Percentiles rank a stretch among this genome's conserved stretches.
These are phyloP conservation scores for Fusarium ambrosium DNA, from an alignment of 2,329 filamentous ascomycete species.

Conservation along the genomic window DNA sequence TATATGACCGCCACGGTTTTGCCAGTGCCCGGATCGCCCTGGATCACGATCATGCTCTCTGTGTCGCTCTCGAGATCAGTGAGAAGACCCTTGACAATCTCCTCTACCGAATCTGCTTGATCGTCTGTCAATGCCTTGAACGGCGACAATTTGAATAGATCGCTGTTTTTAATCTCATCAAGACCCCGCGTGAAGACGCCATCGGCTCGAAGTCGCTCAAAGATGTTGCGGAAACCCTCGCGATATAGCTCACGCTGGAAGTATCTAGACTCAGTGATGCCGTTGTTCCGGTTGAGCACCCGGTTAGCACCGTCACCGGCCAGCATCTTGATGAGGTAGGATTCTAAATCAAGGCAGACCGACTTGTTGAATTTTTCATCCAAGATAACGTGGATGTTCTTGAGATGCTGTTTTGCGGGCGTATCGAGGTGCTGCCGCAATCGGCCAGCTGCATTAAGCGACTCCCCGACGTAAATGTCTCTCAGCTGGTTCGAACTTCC, in stretches of 20 bases:
- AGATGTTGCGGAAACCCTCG: neutral
- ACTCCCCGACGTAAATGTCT: neutral
- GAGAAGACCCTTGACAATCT: neutral
- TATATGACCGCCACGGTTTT: constrained; percentile 18
- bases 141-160: neutral
- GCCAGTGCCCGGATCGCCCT: neutral
- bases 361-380: constrained; percentile 7
- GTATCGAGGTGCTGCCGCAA: constrained; percentile 3
- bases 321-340: neutral
- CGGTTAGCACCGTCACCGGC: neutral
- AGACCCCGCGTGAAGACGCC: neutral
- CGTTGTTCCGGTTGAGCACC: neutral
- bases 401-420: constrained; percentile 8
- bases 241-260: neutral
- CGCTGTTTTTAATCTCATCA: neutral
- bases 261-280: neutral
- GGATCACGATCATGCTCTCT: neutral
- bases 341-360: neutral
- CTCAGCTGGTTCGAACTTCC: neutral
- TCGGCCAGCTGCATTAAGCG: neutral
- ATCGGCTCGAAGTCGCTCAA: neutral
- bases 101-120: neutral
- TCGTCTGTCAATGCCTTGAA: neutral
- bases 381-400: constrained; percentile 14
- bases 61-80: neutral